phyloP scores from a whole-genome alignment of 2,329 filamentous ascomycete genomes.

The Colletotrichum theobromicola region DNA sequence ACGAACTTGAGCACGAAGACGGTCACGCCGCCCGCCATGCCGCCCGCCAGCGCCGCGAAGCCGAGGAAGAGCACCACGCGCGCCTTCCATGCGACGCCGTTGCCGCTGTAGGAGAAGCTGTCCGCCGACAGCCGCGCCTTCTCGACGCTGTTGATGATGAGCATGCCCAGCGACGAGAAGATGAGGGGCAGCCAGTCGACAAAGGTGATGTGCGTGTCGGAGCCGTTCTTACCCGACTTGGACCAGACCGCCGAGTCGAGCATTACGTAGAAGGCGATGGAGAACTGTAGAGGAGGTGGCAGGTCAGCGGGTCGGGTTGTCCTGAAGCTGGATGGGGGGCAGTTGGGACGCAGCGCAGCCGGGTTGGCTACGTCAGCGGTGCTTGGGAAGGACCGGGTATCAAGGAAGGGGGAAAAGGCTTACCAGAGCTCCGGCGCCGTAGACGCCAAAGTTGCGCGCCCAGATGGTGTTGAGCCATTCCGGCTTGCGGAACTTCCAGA shows the following conservation, averaged over 20 bases:
- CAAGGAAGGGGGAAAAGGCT: conserved; percentile 30
- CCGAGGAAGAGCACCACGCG: conserved; percentile 71
- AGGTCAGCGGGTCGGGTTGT: conserved; percentile 4
- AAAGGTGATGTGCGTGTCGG: conserved; percentile 67
- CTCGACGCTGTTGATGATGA: conserved; percentile 75
- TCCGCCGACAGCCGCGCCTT: conserved; percentile 69
- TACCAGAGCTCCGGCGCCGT: conserved; percentile 67
- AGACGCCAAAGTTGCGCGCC: conserved; percentile 69
- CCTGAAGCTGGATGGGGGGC: background rate
- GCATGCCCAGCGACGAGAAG: conserved; percentile 71
- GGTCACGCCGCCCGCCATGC: conserved; percentile 73
- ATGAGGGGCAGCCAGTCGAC: conserved; percentile 74
- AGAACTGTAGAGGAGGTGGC: conserved; percentile 54
- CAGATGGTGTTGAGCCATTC: conserved; percentile 71
- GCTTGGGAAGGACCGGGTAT: background rate
- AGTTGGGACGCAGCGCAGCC: background rate
- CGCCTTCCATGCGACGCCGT: conserved; percentile 71
- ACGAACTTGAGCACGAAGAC: conserved; percentile 71
- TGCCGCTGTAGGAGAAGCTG: conserved; percentile 66
- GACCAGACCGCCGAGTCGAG: conserved; percentile 73
- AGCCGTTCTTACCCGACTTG: conserved; percentile 63
- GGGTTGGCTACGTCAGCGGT: background rate
- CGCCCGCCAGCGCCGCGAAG: conserved; percentile 68
- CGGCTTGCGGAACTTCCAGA: conserved; percentile 71
- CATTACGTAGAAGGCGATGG: conserved; percentile 71